Conservation (phyloP, 2,329 filamentous ascomycete species). For the Alternaria sp. region DNA sequence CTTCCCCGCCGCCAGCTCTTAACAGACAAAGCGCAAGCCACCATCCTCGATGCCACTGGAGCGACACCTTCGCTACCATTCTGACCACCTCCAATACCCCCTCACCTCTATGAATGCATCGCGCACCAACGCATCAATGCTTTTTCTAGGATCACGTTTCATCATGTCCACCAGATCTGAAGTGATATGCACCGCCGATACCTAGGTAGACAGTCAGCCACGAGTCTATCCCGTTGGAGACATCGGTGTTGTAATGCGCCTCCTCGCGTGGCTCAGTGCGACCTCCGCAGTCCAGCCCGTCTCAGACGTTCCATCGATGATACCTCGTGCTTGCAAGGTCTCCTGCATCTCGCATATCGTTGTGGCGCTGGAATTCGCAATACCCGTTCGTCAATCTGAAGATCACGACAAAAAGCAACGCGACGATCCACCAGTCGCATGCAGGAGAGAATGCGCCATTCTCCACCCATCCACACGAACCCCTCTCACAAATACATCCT, state of each 20-base stretch:
- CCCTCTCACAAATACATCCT: background rate
- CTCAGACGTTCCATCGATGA: background rate
- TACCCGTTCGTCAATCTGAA: slow-evolving; percentile 2
- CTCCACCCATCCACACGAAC: slow-evolving; percentile 1
- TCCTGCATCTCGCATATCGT: background rate
- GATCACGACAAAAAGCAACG: slow-evolving; percentile 12
- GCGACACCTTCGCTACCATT: background rate
- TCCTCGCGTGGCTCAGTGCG: background rate
- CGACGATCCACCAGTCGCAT: background rate
- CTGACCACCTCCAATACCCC: background rate
- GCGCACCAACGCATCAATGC: background rate
- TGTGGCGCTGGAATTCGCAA: background rate
- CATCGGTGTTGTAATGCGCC: background rate
- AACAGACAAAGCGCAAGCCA: slow-evolving; percentile 2
- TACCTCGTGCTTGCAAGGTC: background rate
- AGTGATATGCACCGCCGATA: background rate
- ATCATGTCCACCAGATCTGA: background rate
- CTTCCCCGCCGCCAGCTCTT: slow-evolving; percentile 1
- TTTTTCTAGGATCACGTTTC: slow-evolving; percentile 9
- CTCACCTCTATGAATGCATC: background rate
- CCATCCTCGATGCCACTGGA: background rate
- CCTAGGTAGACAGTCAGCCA: background rate
- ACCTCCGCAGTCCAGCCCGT: background rate
- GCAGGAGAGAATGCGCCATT: background rate
- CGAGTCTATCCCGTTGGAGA: background rate